A percentile compares a stretch with the other conserved stretches of the same genome.
Conservation (phyloP, 1,139 yeast species). For the Debaryomyces subglobosus region DNA sequence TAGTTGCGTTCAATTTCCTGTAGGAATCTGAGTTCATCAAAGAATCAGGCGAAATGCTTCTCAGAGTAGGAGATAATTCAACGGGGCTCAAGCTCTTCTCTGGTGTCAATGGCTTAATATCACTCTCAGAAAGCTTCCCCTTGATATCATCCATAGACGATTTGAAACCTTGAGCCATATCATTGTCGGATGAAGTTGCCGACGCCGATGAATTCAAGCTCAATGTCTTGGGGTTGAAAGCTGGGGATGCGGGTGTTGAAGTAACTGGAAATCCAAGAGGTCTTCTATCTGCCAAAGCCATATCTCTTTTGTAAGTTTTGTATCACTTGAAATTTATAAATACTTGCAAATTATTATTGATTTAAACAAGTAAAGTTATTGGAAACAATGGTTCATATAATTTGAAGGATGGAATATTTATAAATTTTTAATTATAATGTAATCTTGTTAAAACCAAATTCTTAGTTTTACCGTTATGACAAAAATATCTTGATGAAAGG, state of each 20-base stretch:
- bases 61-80: slow-evolving; percentile 41
- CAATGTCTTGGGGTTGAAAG: slow-evolving; percentile 48
- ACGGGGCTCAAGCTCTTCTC: slow-evolving; percentile 28
- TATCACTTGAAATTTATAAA: slow-evolving; percentile 9
- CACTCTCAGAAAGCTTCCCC: slow-evolving; percentile 17
- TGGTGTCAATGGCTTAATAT: slow-evolving; percentile 24
- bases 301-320: slow-evolving; percentile 19
- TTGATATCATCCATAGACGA: slow-evolving; percentile 17
- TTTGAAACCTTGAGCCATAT: slow-evolving; percentile 14
- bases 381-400: slow-evolving; percentile 12
- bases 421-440: slow-evolving; percentile 4
- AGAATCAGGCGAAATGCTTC: slow-evolving; percentile 51
- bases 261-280: slow-evolving; percentile 50
- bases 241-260: slow-evolving; percentile 47
- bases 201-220: slow-evolving; percentile 19
- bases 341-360: slow-evolving; percentile 9
- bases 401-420: slow-evolving; percentile 7
- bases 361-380: slow-evolving; percentile 8
- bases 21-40: slow-evolving; percentile 34
- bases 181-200: slow-evolving; percentile 1
- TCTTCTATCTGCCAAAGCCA: slow-evolving; percentile 65
- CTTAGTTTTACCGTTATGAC: not conserved
- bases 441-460: slow-evolving; percentile 4
- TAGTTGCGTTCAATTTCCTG: slow-evolving; percentile 19
- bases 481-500: slow-evolving; percentile 1